Evolutionary conservation across 495 filamentous ascomycete species (phyloP), one percentile per base, ranked within the genome.

Genomic region (Penicillium steckii): DNA sequence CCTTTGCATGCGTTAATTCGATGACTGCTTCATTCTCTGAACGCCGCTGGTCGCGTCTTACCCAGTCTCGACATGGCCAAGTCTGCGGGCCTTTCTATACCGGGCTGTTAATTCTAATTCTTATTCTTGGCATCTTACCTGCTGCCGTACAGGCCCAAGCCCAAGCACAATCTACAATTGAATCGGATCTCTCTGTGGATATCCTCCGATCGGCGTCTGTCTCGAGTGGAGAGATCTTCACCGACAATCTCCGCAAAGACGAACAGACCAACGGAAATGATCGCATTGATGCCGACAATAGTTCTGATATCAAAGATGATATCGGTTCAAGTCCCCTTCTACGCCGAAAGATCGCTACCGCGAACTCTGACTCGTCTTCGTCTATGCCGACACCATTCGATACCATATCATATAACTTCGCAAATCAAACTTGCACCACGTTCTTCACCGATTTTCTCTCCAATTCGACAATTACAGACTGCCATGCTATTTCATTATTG

Each of bases 401-500:
- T 60, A 84, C 81, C 38, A 69, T 92, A 33, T 80, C 81, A 15
- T 77, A 76, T 44, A 89, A 91, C 63, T 93, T 89, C 74, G 84
- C 82, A 1, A 69, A 71, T 18, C 52, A 62, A 15, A 72, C 66
- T 46, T 95, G 90, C 64, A 76, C 81, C 8, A 57, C 62, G 5
- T 95, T 92, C 73, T 86, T 93, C 73, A 74, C 78, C 13, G 59
- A 65, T 1, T 88, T 92, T 67, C 77, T 90, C 41, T 61, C 62
- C 23, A 81, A 89, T 55, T 54, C 69, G 15, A 82, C 80, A 15
- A 89, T 91, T 57, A 77, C 78, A 50, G 57, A 77, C 13, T 95
- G 90, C 62, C 80, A 87, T 47, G 87, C 90, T 0, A 68, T 94
- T 21, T 91, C 88, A 6, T 66, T 91, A 33, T 81, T 93, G 17